Evolutionary conservation across 192 early-diverging fungal species (phyloP).

Genomic region (Entrophospora sp.): DNA sequence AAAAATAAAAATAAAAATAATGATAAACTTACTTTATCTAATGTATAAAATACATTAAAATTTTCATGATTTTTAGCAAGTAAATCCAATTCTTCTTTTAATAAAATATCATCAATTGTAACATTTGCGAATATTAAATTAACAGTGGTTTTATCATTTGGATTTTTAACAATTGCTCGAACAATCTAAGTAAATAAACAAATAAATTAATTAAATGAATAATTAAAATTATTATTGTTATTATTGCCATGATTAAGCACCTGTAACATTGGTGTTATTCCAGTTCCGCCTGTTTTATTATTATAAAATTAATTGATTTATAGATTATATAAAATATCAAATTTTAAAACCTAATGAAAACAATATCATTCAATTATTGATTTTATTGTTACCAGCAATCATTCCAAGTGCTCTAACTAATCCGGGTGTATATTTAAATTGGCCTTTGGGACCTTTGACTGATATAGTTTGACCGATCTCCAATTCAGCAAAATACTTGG

Average conservation of each 20-base stretch:
- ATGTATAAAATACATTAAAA: slow-evolving; percentile 72
- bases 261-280: slow-evolving; percentile 94
- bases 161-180: slow-evolving; percentile 75
- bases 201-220: not conserved
- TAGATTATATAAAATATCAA: too few relatives aligned
- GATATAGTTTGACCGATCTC: slow-evolving; percentile 63
- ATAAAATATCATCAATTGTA: slow-evolving; percentile 77
- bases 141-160: slow-evolving; percentile 77
- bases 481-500: slow-evolving; percentile 61
- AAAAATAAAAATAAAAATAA: not conserved
- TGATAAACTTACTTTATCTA: slow-evolving; percentile 49
- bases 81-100: slow-evolving; percentile 73
- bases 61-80: slow-evolving; percentile 64
- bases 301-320: not conserved
- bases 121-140: slow-evolving; percentile 92
- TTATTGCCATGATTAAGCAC: not conserved
- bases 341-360: too few relatives aligned
- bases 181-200: slow-evolving; percentile 53
- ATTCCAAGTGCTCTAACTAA: slow-evolving; percentile 73
- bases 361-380: too few relatives aligned
- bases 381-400: slow-evolving; percentile 63
- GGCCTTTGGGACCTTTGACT: slow-evolving; percentile 84
- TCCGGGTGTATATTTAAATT: slow-evolving; percentile 79
- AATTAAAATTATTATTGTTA: not conserved
- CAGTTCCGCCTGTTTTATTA: slow-evolving; percentile 52